A percentile compares a stretch with the other conserved stretches of the same genome.
Conservation (phyloP, 169 alveolate species). For the Plasmodium blacklocki region DNA sequence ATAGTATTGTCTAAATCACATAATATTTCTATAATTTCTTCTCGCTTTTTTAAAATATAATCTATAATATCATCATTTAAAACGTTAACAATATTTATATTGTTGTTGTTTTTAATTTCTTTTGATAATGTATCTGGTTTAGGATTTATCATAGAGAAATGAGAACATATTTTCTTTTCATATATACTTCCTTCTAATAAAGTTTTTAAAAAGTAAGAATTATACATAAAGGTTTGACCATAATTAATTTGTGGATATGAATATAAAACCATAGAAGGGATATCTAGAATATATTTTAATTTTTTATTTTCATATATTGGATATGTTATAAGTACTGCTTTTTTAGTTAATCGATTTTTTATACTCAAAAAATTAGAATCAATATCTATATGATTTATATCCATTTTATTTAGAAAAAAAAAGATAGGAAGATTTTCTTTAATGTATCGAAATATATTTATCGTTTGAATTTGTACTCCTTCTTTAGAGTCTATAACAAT, state of each 20-base stretch:
- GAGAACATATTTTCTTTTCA: constrained; percentile 12
- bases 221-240: constrained; percentile 35
- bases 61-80: constrained; percentile 24
- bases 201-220: not conserved
- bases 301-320: constrained; percentile 54
- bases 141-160: constrained; percentile 30
- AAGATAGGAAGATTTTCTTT: constrained; percentile 90
- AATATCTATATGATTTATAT: constrained; percentile 78
- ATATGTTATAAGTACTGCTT: constrained; percentile 58
- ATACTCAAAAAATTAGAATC: constrained; percentile 46
- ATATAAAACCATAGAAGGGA: constrained; percentile 73
- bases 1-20: constrained; percentile 64
- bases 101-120: constrained; percentile 1
- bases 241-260: constrained; percentile 60
- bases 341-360: constrained; percentile 47
- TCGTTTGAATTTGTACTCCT: constrained; percentile 91
- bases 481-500: constrained; percentile 92
- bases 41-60: constrained; percentile 41
- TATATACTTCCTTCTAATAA: constrained; percentile 14
- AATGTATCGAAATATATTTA: constrained; percentile 89
- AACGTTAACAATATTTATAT: not conserved
- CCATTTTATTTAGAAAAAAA: constrained; percentile 92
- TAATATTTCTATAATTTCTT: constrained; percentile 59
- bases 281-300: constrained; percentile 57
- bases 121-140: not conserved